phyloP scores from a whole-genome alignment of 2,329 filamentous ascomycete species.

The Trichophyton schoenleinii region DNA sequence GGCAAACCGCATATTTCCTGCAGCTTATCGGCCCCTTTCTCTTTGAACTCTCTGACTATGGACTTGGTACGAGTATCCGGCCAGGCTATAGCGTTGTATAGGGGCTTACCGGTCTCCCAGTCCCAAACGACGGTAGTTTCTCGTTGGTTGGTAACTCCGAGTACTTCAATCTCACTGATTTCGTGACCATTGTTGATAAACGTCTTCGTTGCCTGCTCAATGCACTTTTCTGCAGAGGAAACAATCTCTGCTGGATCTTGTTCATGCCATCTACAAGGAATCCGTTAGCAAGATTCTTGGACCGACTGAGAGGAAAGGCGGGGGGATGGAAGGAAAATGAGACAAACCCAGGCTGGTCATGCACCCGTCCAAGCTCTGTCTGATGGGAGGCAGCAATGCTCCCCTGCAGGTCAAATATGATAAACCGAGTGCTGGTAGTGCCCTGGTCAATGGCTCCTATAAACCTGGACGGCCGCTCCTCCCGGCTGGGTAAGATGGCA shows the following conservation, averaged over 20 bases:
- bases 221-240: slow-evolving; percentile 62
- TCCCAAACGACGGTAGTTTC: slow-evolving; percentile 85
- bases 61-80: slow-evolving; percentile 69
- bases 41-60: slow-evolving; percentile 65
- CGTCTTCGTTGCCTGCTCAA: slow-evolving; percentile 59
- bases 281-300: background rate
- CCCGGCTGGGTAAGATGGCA: background rate
- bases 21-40: slow-evolving; percentile 55
- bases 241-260: slow-evolving; percentile 71
- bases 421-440: slow-evolving; percentile 77
- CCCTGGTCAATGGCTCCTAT: slow-evolving; percentile 85
- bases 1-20: slow-evolving; percentile 64
- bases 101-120: slow-evolving; percentile 60
- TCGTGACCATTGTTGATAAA: slow-evolving; percentile 60
- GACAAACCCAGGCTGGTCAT: slow-evolving; percentile 70
- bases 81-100: slow-evolving; percentile 82
- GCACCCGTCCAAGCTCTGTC: slow-evolving; percentile 73
- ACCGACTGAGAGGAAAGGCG: background rate
- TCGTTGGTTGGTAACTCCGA: slow-evolving; percentile 83
- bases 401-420: slow-evolving; percentile 74
- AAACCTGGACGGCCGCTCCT: slow-evolving; percentile 33
- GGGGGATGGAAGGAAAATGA: background rate
- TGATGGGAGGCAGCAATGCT: slow-evolving; percentile 72
- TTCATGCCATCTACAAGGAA: slow-evolving; percentile 62
- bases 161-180: slow-evolving; percentile 54